Percentiles rank a stretch among this genome's conserved stretches.
phyloP scores from a whole-genome alignment of 2,329 filamentous ascomycete genomes.

The Aspergillus costaricaensis region DNA sequence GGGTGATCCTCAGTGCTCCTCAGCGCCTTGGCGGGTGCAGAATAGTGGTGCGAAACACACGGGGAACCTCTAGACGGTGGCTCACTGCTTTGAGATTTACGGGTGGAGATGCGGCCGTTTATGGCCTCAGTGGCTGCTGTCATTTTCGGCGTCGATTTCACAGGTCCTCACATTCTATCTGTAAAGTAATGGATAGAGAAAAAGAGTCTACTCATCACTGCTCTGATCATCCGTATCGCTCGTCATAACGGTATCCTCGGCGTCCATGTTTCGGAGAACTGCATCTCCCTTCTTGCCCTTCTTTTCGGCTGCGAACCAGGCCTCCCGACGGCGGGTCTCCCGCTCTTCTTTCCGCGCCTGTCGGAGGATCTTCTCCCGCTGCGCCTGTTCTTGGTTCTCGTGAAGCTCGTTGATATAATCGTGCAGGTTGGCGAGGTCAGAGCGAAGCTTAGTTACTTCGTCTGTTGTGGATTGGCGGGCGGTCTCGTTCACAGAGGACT shows the following conservation, averaged over 20 bases:
- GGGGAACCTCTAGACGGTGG: too few relatives aligned
- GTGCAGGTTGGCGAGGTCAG: constrained; percentile 36
- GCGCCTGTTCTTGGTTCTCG: constrained; percentile 39
- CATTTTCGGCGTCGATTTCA: too few relatives aligned
- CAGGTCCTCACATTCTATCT: too few relatives aligned
- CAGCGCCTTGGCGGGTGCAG: too few relatives aligned
- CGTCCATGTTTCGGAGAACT: constrained; percentile 42
- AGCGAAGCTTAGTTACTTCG: constrained; percentile 41
- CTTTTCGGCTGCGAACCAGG: constrained; percentile 49
- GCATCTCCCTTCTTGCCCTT: constrained; percentile 45
- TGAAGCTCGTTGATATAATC: constrained; percentile 44
- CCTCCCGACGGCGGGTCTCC: constrained; percentile 43
- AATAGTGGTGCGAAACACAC: too few relatives aligned
- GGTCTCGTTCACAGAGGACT: constrained; percentile 36
- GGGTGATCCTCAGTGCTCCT: too few relatives aligned
- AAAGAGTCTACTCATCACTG: constrained; percentile 29
- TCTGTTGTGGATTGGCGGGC: constrained; percentile 38
- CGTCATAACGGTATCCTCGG: constrained; percentile 35
- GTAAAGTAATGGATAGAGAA: background rate
- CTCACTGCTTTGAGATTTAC: too few relatives aligned
- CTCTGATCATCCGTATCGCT: constrained; percentile 41
- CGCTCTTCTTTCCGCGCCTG: constrained; percentile 44
- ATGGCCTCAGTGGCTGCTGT: too few relatives aligned
- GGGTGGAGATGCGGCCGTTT: too few relatives aligned
- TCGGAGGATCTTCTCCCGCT: constrained; percentile 34